These are phyloP conservation scores for Gastrodia elata DNA, from an alignment of 106 monocot species.

Conservation along the genomic window DNA sequence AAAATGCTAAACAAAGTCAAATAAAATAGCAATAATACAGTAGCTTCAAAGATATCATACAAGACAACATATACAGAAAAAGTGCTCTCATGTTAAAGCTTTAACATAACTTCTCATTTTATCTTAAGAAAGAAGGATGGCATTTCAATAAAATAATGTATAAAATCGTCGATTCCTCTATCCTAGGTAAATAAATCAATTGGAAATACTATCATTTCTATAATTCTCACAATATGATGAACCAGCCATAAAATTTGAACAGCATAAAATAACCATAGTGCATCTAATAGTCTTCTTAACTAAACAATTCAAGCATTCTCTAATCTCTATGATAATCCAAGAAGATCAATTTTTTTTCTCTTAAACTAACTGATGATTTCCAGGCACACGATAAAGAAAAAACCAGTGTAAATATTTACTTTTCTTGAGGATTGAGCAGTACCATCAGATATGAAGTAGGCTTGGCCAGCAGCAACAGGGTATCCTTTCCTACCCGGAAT, in stretches of 20 bases:
- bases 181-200: neutral
- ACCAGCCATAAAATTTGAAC: neutral
- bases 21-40: neutral
- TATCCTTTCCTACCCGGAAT: constrained; percentile 60
- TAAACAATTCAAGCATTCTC: neutral
- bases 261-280: neutral
- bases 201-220: neutral
- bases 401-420: neutral
- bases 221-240: neutral
- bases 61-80: neutral
- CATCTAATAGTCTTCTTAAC: neutral
- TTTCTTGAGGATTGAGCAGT: constrained; percentile 5
- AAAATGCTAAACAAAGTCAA: neutral
- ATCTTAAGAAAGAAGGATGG: neutral
- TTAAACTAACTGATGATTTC: neutral
- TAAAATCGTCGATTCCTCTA: neutral
- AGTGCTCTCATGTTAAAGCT: neutral
- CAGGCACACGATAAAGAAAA: neutral
- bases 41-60: neutral
- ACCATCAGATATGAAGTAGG: constrained; percentile 99
- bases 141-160: neutral
- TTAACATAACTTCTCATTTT: neutral
- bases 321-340: neutral
- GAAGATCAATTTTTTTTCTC: neutral
- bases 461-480: constrained; percentile 83